A percentile compares a stretch with the other conserved stretches of the same genome.
Conservation (phyloP, 345 rosid species). For the Salix suchowensis region DNA sequence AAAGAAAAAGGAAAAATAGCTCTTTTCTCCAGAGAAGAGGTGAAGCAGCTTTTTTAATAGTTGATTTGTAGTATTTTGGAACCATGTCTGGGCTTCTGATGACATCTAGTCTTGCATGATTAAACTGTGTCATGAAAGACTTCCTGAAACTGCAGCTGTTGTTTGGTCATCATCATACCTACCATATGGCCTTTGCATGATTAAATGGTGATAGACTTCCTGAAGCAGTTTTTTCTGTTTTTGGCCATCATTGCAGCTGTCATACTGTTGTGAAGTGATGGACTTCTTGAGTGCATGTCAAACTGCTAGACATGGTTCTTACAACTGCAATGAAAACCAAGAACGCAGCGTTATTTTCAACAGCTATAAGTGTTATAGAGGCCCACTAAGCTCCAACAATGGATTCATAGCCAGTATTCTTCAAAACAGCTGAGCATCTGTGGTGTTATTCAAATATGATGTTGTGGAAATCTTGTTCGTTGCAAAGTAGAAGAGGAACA, state of each 20-base stretch:
- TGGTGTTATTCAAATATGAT: neutral
- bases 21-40: neutral
- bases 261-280: neutral
- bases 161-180: too few relatives aligned
- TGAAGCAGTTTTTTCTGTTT: neutral
- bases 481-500: neutral
- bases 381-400: neutral
- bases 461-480: neutral
- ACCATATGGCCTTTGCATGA: too few relatives aligned
- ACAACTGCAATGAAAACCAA: neutral
- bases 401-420: neutral
- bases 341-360: neutral
- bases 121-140: neutral
- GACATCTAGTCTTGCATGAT: neutral
- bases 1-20: neutral
- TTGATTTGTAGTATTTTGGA: neutral
- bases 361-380: neutral
- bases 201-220: too few relatives aligned
- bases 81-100: neutral
- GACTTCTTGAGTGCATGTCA: neutral
- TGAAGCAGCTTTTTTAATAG: neutral
- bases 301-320: neutral
- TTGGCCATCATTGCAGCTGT: neutral
- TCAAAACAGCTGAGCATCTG: neutral
- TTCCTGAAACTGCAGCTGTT: neutral